Evolutionary conservation across 495 filamentous ascomycete genomes (phyloP).

Genomic region (Aspergillus taichungensis): DNA sequence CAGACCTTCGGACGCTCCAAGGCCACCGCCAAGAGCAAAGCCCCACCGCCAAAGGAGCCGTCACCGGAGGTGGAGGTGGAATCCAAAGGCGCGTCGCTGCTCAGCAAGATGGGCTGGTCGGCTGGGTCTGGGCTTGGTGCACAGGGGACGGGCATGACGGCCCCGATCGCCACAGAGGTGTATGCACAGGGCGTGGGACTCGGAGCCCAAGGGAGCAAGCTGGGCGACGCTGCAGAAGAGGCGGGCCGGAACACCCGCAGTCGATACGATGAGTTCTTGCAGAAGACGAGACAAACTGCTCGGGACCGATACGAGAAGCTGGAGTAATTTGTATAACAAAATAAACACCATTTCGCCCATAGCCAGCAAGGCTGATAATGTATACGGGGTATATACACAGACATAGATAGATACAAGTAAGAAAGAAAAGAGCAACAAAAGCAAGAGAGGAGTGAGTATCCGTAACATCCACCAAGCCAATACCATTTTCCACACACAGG

Average conservation of each 20-base stretch:
- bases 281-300: slow-evolving; percentile 70
- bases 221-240: slow-evolving; percentile 78
- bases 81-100: slow-evolving; percentile 77
- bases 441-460: not conserved
- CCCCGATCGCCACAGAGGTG: slow-evolving; percentile 66
- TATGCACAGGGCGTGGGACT: slow-evolving; percentile 81
- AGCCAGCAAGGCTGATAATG: too few relatives aligned
- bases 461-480: not conserved
- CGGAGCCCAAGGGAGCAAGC: slow-evolving; percentile 71
- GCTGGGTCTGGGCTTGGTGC: slow-evolving; percentile 74
- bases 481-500: not conserved
- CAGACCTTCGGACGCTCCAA: slow-evolving; percentile 62
- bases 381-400: too few relatives aligned
- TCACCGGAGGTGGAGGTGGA: slow-evolving; percentile 31
- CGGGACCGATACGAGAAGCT: slow-evolving; percentile 68
- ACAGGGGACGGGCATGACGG: slow-evolving; percentile 65
- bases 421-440: not conserved
- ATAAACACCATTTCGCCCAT: not conserved
- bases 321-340: slow-evolving; percentile 14
- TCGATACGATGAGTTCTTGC: slow-evolving; percentile 64
- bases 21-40: slow-evolving; percentile 28
- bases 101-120: slow-evolving; percentile 89
- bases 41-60: slow-evolving; percentile 23
- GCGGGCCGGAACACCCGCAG: slow-evolving; percentile 63
- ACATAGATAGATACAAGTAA: too few relatives aligned